Base-by-base conservation (phyloP, 768 basidiomycete genomes). In the Atractiella rhizophila region DNA sequence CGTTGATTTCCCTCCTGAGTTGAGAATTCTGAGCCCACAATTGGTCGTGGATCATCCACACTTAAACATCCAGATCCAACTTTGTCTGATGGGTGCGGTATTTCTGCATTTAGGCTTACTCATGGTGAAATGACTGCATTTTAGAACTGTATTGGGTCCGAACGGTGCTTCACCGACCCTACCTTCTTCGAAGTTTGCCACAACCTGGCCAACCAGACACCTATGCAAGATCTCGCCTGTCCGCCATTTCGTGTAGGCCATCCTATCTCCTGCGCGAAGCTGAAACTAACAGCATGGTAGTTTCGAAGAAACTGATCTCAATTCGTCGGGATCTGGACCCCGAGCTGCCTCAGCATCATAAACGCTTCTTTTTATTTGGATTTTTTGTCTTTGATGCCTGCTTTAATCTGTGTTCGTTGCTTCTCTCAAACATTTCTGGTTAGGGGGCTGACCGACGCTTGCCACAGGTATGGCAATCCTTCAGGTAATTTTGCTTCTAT, bases 151-250 rank as follows among this genome's bases (percentile, higher is more conserved):
- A 24, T 20, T 35, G 39, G 41, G 13, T 39, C n/a, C 44, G 44
- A 21, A 25, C 23, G 18, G 15, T 39, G 4, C 20, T 45, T 26
- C 44, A 45, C 28, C 38, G 44, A 9, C 44, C 44, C 9, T 45
- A 42, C 25, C 33, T 45, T 10, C 32, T 45, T 6, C 28, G 24
- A 12, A 23, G 30, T 10, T 4, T 42, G 4, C 42, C 42, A 6
- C 40, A 41, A 24, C 39, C 32, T 4, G 44, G 44, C 16, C 39
- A 41, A 20, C 9, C 31, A 2, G 44, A 45, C 30, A 38, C 33
- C 26, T 45, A 45, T 25, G 44, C 44, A 12, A 10, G 26, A n/a
- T 33, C 29, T 15, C 19, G 44, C 12, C 15, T 28, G 11, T 21
- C 33, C 12, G 32, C 39, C 4, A 27, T 45, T 20, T n/a, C 8